phyloP scores from a whole-genome alignment of 2,329 filamentous ascomycete species.

The Rhinocladiella similis region DNA sequence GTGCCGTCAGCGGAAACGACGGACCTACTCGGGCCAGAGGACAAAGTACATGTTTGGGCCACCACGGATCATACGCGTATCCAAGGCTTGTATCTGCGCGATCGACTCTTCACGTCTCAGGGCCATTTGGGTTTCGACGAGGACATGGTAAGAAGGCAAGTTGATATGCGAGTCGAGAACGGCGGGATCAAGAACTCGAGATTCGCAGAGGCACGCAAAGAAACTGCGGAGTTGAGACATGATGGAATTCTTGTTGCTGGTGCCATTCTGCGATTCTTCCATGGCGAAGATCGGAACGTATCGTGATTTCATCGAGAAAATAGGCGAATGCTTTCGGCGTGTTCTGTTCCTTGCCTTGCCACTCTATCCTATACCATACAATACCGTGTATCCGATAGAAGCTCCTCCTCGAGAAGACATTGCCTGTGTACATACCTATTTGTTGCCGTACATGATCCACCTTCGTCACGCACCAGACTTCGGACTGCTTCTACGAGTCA shows the following conservation, averaged over 20 bases:
- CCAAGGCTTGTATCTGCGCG: conserved; percentile 48
- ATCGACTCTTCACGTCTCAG: conserved; percentile 48
- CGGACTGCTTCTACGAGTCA: too few relatives aligned
- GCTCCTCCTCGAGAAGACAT: too few relatives aligned
- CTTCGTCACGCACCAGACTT: too few relatives aligned
- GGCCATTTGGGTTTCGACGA: conserved; percentile 51
- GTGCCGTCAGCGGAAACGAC: conserved; percentile 33
- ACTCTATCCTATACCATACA: too few relatives aligned
- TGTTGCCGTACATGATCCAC: too few relatives aligned
- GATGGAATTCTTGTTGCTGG: conserved; percentile 41
- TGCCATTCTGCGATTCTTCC: conserved; percentile 48
- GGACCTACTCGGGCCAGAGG: conserved; percentile 39
- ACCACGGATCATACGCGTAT: conserved; percentile 45
- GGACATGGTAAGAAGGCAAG: conserved; percentile 46
- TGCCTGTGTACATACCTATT: too few relatives aligned
- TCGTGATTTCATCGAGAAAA: conserved; percentile 16
- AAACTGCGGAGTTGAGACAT: conserved; percentile 42
- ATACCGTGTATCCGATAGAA: too few relatives aligned
- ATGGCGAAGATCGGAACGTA: conserved; percentile 49
- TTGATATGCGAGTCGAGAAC: conserved; percentile 46
- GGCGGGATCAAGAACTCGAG: conserved; percentile 41
- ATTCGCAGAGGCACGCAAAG: conserved; percentile 38
- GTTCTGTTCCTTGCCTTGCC: too few relatives aligned
- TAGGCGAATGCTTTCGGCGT: too few relatives aligned
- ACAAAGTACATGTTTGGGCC: conserved; percentile 52